Percentiles rank a stretch among this genome's conserved stretches.
Conservation (phyloP, 495 filamentous ascomycete species). For the Talaromyces thailandensis region DNA sequence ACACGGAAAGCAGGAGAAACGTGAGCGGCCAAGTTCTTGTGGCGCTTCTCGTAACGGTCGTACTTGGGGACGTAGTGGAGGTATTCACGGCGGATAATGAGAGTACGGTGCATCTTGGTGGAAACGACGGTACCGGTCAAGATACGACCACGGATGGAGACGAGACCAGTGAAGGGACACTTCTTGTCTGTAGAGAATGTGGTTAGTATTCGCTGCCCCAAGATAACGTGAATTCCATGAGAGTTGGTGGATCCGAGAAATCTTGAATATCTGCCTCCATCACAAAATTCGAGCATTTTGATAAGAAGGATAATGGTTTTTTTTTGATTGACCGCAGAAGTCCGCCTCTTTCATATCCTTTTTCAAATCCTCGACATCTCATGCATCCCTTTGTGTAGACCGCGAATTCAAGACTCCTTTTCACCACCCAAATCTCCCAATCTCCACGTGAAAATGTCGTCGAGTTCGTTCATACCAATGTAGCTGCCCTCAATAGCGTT, state of each 20-base stretch:
- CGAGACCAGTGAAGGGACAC: slow-evolving; percentile 97
- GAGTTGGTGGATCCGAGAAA: slow-evolving; percentile 8
- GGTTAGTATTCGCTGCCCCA: slow-evolving; percentile 7
- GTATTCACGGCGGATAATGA: slow-evolving; percentile 99
- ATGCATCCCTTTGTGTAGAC: slow-evolving; percentile 10
- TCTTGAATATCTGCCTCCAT: slow-evolving; percentile 13
- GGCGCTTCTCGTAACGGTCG: slow-evolving; percentile 97
- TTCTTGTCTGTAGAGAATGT: slow-evolving; percentile 80
- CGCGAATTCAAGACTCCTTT: slow-evolving; percentile 13
- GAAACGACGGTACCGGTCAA: slow-evolving; percentile 96
- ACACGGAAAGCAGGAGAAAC: slow-evolving; percentile 99
- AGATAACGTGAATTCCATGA: slow-evolving; percentile 6
- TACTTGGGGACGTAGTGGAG: slow-evolving; percentile 99
- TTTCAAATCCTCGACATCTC: not conserved
- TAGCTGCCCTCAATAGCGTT: slow-evolving; percentile 95
- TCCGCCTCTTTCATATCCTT: not conserved
- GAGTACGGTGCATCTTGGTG: slow-evolving; percentile 99
- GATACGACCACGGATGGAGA: slow-evolving; percentile 99
- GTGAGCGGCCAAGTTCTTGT: slow-evolving; percentile 99
- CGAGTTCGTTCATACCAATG: slow-evolving; percentile 71
- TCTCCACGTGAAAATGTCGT: not conserved
- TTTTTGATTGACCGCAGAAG: not conserved
- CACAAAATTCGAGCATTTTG: not conserved
- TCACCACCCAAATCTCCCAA: not conserved
- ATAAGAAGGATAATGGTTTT: not conserved